These are phyloP conservation scores for Solanum stenotomum DNA, from an alignment of 257 asterid genomes.

Conservation along the genomic window DNA sequence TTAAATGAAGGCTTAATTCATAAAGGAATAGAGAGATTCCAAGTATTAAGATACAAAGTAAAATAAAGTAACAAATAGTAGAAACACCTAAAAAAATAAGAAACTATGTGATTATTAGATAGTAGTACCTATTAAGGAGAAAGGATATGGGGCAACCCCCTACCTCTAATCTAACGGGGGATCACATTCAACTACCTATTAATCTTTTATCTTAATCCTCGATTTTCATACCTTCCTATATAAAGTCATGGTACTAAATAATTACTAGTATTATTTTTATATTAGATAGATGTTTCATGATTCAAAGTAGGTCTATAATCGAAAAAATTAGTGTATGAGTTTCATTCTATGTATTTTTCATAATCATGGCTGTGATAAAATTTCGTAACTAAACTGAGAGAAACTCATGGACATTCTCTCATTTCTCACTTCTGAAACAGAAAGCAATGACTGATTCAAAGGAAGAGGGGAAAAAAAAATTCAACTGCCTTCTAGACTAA, in stretches of 20 bases:
- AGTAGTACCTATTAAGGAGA: no score
- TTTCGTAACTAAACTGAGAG: not conserved
- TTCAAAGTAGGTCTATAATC: not conserved
- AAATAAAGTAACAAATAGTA: not conserved
- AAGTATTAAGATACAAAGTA: not conserved
- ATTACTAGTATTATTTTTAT: no score
- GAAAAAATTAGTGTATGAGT: not conserved
- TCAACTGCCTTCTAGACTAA: not conserved
- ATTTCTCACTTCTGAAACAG: not conserved
- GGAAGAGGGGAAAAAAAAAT: not conserved
- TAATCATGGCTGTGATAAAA: not conserved
- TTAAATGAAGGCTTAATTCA: no score
- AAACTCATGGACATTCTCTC: not conserved
- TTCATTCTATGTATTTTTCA: not conserved
- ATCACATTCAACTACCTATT: no score
- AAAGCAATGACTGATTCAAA: not conserved
- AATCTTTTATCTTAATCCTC: accelerated
- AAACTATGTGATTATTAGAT: no score
- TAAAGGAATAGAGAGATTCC: no score
- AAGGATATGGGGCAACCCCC: no score
- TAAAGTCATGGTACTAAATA: no score
- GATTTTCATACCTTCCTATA: accelerated
- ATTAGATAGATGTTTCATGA: not conserved
- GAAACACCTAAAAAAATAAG: not conserved
- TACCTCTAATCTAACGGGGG: no score